Percentiles rank a stretch among this genome's conserved stretches.
Conservation (phyloP, 2,329 filamentous ascomycete genomes). For the Corynespora cassiicola region DNA sequence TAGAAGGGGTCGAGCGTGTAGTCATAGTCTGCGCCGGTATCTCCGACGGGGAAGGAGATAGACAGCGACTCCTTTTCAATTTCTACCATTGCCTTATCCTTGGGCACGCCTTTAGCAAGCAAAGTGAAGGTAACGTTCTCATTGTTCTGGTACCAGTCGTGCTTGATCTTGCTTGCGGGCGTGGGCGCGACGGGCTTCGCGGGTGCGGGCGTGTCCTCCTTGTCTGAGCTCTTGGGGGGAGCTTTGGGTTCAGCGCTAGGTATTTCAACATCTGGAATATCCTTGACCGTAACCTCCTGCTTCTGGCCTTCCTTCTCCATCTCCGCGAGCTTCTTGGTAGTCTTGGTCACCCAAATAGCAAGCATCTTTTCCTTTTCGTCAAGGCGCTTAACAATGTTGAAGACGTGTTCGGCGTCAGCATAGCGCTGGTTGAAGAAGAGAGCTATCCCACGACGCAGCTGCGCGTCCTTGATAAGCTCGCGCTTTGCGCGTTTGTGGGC, state of each 20-base stretch:
- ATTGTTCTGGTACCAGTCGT: conserved; percentile 73
- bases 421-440: conserved; percentile 73
- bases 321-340: conserved; percentile 57
- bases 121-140: conserved; percentile 69
- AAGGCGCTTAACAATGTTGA: conserved; percentile 63
- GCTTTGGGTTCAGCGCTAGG: conserved; percentile 45
- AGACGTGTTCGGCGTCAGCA: conserved; percentile 77
- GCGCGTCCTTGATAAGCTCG: conserved; percentile 78
- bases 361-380: conserved; percentile 60
- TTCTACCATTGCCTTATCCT: conserved; percentile 61
- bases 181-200: conserved; percentile 44
- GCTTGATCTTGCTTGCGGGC: conserved; percentile 65
- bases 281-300: conserved; percentile 43
- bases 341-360: conserved; percentile 66
- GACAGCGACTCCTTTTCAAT: conserved; percentile 58
- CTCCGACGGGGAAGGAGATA: conserved; percentile 64
- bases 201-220: conserved; percentile 24
- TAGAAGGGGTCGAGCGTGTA: conserved; percentile 72
- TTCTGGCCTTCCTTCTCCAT: conserved; percentile 58
- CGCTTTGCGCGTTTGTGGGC: conserved; percentile 78
- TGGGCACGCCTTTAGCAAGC: conserved; percentile 69
- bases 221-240: conserved; percentile 13
- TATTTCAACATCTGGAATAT: conserved; percentile 60
- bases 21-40: conserved; percentile 62
- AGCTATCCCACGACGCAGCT: conserved; percentile 79